These are phyloP conservation scores for Aspergillus nanangensis DNA, from an alignment of 495 filamentous ascomycete species.

Conservation along the genomic window DNA sequence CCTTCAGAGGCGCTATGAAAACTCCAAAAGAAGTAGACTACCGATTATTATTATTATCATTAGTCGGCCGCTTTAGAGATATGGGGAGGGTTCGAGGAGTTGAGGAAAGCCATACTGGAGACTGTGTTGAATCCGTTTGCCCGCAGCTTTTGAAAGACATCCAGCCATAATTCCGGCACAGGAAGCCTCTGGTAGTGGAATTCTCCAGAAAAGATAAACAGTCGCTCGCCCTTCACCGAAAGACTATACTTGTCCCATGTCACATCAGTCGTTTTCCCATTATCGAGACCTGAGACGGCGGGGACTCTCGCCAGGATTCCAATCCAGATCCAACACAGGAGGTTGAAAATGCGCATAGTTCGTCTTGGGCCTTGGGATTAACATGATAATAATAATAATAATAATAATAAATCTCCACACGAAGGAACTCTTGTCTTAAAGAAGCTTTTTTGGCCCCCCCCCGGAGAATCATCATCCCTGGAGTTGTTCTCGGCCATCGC, in stretches of 20 bases:
- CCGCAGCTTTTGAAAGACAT: conserved; percentile 60
- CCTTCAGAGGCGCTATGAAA: conserved; percentile 48
- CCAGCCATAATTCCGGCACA: conserved; percentile 55
- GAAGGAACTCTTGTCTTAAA: too few species aligned
- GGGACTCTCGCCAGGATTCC: conserved; percentile 16
- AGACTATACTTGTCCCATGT: conserved; percentile 57
- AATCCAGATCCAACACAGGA: conserved; percentile 26
- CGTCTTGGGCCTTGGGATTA: not conserved
- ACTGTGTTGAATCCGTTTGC: conserved; percentile 54
- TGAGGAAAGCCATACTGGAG: conserved; percentile 15
- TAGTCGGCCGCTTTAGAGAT: not conserved
- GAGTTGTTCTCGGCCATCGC: conserved; percentile 19
- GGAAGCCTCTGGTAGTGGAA: conserved; percentile 56
- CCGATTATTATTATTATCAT: conserved; percentile 4
- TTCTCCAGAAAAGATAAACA: conserved; percentile 56
- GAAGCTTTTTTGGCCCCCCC: too few species aligned
- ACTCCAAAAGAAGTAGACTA: conserved; percentile 54
- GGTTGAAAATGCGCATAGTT: conserved; percentile 17
- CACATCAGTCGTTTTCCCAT: conserved; percentile 19
- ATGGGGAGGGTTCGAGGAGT: not conserved
- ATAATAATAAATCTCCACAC: too few species aligned
- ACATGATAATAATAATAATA: too few species aligned
- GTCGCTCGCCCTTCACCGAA: conserved; percentile 48
- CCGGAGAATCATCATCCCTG: not conserved
- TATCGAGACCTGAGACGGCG: conserved; percentile 30